A percentile compares a stretch with the other conserved stretches of the same genome.
Conservation (phyloP, 108 stramenopile species). For the Skeletonema grethae region DNA sequence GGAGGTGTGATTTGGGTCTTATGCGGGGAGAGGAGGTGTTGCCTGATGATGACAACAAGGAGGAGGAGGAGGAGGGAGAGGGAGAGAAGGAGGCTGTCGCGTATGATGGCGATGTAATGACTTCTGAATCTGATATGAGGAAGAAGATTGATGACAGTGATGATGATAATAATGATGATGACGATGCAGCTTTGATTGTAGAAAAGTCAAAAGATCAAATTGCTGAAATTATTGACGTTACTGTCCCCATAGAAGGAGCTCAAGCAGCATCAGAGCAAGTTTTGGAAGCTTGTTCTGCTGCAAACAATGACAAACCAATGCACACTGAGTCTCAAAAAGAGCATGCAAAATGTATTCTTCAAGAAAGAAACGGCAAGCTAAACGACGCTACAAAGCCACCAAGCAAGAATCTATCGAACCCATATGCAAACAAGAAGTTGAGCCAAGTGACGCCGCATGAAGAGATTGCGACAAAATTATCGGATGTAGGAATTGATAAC, state of each 20-base stretch:
- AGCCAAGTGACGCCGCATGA: not conserved
- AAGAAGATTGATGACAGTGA: not conserved
- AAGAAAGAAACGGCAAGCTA: not conserved
- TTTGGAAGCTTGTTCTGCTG: not conserved
- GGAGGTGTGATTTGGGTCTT: slow-evolving; percentile 20
- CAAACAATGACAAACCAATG: not conserved
- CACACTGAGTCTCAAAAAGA: not conserved
- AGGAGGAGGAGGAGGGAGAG: not conserved
- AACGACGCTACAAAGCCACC: not conserved
- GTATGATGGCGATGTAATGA: not conserved
- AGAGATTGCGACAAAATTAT: not conserved
- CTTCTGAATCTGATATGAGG: not conserved
- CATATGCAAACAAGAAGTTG: not conserved
- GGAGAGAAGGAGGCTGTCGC: not conserved
- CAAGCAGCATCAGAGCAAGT: not conserved
- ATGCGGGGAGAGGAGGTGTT: not conserved
- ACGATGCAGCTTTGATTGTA: not conserved
- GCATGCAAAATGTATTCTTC: not conserved
- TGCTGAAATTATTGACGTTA: not conserved
- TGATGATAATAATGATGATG: not conserved
- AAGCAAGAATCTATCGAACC: not conserved
- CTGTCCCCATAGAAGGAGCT: not conserved
- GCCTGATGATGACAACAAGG: not conserved
- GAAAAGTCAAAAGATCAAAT: not conserved
- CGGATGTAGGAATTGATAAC: not conserved